Base-by-base conservation (phyloP, 176 grass and related monocot genomes). In the Echinochloa phyllopogon region DNA sequence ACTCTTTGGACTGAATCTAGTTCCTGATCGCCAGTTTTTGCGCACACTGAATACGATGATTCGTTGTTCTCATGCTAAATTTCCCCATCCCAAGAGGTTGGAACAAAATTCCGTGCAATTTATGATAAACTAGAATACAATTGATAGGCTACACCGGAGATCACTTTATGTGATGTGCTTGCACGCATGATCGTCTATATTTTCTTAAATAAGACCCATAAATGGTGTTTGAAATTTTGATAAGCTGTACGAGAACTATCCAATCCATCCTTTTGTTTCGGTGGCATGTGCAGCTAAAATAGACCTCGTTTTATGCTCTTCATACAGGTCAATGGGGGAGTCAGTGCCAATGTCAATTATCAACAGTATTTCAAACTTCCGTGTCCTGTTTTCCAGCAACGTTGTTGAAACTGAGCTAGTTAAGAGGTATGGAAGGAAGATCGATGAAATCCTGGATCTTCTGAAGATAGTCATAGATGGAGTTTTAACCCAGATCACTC, bases 361-460 rank as follows among this genome's bases (percentile, higher is more conserved):
- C 60, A 61, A 65, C 25, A 88, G 76, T 27, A 86, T 88, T 76
- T 77, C 90, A 51, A 92, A 88, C 59, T 85, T 88, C 13, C 50
- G 20, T 57, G 57, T 4, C 4, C 45, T 85, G 21, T 85, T 77
- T 69, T 86, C 64, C 8, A 92, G 82, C 27, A 87, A 67, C 69
- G 56, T 21, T 27, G 51, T 17, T 11, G 84, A 72, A 42, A 81
- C 62, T 38, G 86, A 86, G 63, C 44, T 88, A 62, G 51, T 88
- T 53, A 25, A 92, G 51, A 88, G 62, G 82, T 86, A 92, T 65
- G 85, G 72, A 57, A 27, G 8, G 55, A 87, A 85, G 44, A 88
- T 92, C 3, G 53, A 43, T 64, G 86, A 85, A 45, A 56, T 88
- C 51, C 45, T 92, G 41, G 59, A 68, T 82, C 42, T 82, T 65